These are phyloP conservation scores for Heliamphora exappendiculata DNA, from an alignment of 148 eudicot genomes.

Conservation along the genomic window DNA sequence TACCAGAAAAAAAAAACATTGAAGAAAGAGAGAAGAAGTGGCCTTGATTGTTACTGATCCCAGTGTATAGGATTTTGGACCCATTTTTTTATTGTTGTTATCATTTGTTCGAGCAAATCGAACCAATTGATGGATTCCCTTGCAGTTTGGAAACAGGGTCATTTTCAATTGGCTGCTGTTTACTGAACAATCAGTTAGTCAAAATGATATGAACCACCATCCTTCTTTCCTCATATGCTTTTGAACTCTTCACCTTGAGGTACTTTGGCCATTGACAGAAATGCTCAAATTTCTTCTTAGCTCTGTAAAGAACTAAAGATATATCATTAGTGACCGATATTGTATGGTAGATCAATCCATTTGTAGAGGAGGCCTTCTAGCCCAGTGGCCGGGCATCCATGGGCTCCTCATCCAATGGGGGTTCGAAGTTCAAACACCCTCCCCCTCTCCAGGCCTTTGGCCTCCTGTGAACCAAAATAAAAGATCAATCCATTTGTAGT, in stretches of 20 bases:
- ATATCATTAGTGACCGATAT: not conserved
- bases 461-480: no score
- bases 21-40: not conserved
- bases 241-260: not conserved
- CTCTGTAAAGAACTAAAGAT: not conserved
- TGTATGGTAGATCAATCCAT: no score
- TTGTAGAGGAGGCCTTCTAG: no score
- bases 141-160: not conserved
- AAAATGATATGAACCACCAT: not conserved
- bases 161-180: not conserved
- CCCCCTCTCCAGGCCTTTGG: no score
- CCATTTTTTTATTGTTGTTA: not conserved
- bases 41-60: not conserved
- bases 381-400: no score
- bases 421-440: no score
- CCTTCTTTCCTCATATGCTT: not conserved
- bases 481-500: no score
- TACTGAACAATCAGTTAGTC: no score
- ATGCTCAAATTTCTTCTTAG: not conserved
- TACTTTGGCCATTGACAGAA: no score
- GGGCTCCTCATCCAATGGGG: no score
- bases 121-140: not conserved
- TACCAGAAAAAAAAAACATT: not conserved
- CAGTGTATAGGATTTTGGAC: not conserved
- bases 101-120: not conserved